These are phyloP conservation scores for Entrophospora sp. DNA, from an alignment of 192 early-diverging fungal genomes.

Conservation along the genomic window DNA sequence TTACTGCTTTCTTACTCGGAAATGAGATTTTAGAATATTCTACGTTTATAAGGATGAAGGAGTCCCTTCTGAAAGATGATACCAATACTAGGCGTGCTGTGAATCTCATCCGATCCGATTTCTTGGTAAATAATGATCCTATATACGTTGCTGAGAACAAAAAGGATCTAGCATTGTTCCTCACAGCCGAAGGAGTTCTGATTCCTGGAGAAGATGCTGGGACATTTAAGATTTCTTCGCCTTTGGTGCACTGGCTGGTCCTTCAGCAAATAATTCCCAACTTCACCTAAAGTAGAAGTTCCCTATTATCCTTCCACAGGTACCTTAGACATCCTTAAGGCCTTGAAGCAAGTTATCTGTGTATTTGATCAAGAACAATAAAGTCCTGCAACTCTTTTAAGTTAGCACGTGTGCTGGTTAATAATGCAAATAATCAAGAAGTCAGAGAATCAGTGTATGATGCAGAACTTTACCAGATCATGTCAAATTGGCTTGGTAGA, in stretches of 20 bases:
- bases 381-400: slow-evolving; percentile 8
- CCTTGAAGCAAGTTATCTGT: neutral
- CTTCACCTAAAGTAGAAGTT: slow-evolving; percentile 4
- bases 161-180: slow-evolving; percentile 14
- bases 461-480: slow-evolving; percentile 14
- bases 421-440: neutral
- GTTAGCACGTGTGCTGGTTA: slow-evolving; percentile 13
- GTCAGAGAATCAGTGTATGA: slow-evolving; percentile 24
- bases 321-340: slow-evolving; percentile 1
- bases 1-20: neutral
- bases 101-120: slow-evolving; percentile 10
- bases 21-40: slow-evolving; percentile 14
- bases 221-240: slow-evolving; percentile 20
- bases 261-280: slow-evolving; percentile 12
- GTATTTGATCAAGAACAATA: slow-evolving; percentile 14
- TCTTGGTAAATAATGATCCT: neutral
- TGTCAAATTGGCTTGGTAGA: slow-evolving; percentile 12
- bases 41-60: slow-evolving; percentile 19
- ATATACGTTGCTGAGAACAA: neutral
- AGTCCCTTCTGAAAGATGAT: slow-evolving; percentile 7
- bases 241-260: slow-evolving; percentile 15
- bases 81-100: neutral
- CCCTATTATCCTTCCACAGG: neutral
- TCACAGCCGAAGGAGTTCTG: slow-evolving; percentile 17
- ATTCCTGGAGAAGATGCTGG: slow-evolving; percentile 14